Base-by-base conservation (phyloP, 2,329 filamentous ascomycete genomes). In the Ophiostoma populinum region DNA sequence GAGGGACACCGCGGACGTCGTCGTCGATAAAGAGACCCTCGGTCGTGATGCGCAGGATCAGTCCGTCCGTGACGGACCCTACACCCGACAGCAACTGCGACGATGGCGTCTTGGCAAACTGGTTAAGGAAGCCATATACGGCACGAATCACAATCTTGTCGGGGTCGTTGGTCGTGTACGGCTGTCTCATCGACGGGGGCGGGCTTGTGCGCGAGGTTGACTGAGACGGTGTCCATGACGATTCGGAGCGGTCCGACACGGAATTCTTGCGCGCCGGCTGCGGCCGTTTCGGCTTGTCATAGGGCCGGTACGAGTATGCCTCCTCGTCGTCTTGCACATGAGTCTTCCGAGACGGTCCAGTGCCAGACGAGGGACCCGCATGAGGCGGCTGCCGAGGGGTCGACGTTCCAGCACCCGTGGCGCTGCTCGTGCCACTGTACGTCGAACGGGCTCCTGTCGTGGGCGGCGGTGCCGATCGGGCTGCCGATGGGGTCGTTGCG, bases 21-120 rank as follows among this genome's bases (percentile, higher is more conserved):
- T 98, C 90, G 53, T 98, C 90, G 50, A 98, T 90, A 57, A 95
- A 95, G 36, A 95, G 67, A 13, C 90, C 90, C 54, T 93, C 87
- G 2, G 83, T 92, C 9, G 82, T 87, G 49, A 95, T 90, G 34
- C 81, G 80, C 41, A 98, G 66, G 41, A 95, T 80, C 30, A 98
- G 65, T 1, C 90, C 90, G 51, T 98, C 86, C 2, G 86, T 93
- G 21, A 95, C 83, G 31, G 77, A 67, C 13, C 79, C 81, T 33
- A 81, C 61, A n/a, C 80, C 82, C 0, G 83, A 82, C 24, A 93
- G 67, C 37, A 98, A 70, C 53, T 93, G 81, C 12, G 83, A 85
- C n/a, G 81, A 74, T 0, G 90, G 87, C n/a, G 80, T 86, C 50
- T 78, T 80, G 45, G 80, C 75, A 48, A 82, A 92, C 39, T 81